Evolutionary conservation across 192 early-diverging fungal genomes (phyloP).

Genomic region (Backusella sp.): DNA sequence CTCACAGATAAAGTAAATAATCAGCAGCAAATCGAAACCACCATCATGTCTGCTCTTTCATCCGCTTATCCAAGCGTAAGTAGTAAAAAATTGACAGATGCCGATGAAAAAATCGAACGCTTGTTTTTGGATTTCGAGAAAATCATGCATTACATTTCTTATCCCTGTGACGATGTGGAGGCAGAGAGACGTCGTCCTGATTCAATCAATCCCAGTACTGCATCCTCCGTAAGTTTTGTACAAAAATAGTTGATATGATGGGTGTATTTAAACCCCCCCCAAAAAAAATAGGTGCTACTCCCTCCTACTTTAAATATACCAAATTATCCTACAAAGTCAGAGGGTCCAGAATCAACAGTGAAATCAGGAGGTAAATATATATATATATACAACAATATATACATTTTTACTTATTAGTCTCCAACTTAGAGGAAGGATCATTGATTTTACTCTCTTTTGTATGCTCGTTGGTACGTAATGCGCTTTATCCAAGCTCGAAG

Average conservation of each 20-base stretch:
- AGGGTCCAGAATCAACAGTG: neutral
- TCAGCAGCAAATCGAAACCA: constrained; percentile 5
- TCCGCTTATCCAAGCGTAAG: constrained; percentile 17
- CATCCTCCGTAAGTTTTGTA: constrained; percentile 21
- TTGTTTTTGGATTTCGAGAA: constrained; percentile 75
- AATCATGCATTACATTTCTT: constrained; percentile 58
- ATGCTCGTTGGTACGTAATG: constrained; percentile 70
- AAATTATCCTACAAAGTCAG: constrained; percentile 15
- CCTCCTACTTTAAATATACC: constrained; percentile 37
- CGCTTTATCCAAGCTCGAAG: constrained; percentile 66
- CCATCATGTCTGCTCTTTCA: constrained; percentile 12
- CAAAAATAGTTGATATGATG: neutral
- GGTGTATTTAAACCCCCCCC: neutral
- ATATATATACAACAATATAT: neutral
- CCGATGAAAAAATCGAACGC: constrained; percentile 76
- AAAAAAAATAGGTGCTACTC: neutral
- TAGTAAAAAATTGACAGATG: constrained; percentile 37
- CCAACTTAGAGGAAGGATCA: constrained; percentile 56
- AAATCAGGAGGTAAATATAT: constrained; percentile 22
- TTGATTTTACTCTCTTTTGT: constrained; percentile 67
- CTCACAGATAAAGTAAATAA: constrained; percentile 47
- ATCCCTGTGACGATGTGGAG: constrained; percentile 23
- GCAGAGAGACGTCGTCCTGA: constrained; percentile 5
- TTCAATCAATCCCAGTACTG: constrained; percentile 21
- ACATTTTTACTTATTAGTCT: neutral